Conservation (phyloP, 2,329 filamentous ascomycete genomes). For the Taxawa tesnikishii region DNA sequence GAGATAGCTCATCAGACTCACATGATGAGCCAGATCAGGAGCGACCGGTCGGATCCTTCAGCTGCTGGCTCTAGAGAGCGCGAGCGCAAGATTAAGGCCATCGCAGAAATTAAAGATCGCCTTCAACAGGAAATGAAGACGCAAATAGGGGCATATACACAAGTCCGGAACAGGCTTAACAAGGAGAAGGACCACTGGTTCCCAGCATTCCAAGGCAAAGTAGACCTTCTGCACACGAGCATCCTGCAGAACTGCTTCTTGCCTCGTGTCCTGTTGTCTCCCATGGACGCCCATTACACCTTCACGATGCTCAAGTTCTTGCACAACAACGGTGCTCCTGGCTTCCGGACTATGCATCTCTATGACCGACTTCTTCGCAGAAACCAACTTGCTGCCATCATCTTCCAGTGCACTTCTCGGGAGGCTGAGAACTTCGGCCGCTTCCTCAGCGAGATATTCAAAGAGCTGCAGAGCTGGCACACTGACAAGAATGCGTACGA, state of each 20-base stretch:
- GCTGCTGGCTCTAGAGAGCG: slow-evolving; percentile 53
- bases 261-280: slow-evolving; percentile 74
- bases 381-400: slow-evolving; percentile 66
- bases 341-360: slow-evolving; percentile 75
- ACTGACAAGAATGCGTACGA: slow-evolving; percentile 64
- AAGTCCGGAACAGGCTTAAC: slow-evolving; percentile 56
- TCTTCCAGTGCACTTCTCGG: slow-evolving; percentile 79
- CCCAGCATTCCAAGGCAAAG: slow-evolving; percentile 47
- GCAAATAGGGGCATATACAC: slow-evolving; percentile 54
- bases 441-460: slow-evolving; percentile 72
- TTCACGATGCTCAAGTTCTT: slow-evolving; percentile 80
- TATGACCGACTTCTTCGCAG: slow-evolving; percentile 76
- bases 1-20: slow-evolving; percentile 59
- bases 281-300: slow-evolving; percentile 77
- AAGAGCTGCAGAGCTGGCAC: slow-evolving; percentile 77
- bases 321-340: slow-evolving; percentile 70
- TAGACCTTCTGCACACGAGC: slow-evolving; percentile 56
- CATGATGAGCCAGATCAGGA: slow-evolving; percentile 54
- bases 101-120: slow-evolving; percentile 56
- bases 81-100: slow-evolving; percentile 55
- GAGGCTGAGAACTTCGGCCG: slow-evolving; percentile 90
- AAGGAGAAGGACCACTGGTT: slow-evolving; percentile 76
- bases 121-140: slow-evolving; percentile 62
- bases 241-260: slow-evolving; percentile 85
- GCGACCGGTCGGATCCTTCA: slow-evolving; percentile 62